Conservation (phyloP, 2,329 filamentous ascomycete genomes). For the Verticillium zaregamsianum region DNA sequence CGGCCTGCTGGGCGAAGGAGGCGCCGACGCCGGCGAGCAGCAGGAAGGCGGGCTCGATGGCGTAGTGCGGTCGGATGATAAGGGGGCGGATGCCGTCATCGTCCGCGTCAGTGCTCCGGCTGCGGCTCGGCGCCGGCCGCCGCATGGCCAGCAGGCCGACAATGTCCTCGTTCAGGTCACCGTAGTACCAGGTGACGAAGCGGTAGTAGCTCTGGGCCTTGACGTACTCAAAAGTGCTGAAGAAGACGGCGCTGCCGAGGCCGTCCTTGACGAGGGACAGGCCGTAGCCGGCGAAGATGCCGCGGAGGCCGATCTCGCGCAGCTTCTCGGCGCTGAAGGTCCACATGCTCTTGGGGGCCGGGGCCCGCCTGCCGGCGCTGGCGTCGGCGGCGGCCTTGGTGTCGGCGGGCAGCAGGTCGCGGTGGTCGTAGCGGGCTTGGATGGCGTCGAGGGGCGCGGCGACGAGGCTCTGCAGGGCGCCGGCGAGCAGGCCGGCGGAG, state of each 20-base stretch:
- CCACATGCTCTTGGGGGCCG: slow-evolving; percentile 62
- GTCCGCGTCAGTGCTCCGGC: slow-evolving; percentile 4
- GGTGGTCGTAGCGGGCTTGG: slow-evolving; percentile 66
- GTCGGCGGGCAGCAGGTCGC: slow-evolving; percentile 38
- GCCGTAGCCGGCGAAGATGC: slow-evolving; percentile 70
- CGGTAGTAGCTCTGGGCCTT: slow-evolving; percentile 71
- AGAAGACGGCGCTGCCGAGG: slow-evolving; percentile 67
- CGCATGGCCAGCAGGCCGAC: slow-evolving; percentile 45
- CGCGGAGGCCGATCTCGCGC: slow-evolving; percentile 66
- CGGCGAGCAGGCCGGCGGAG: slow-evolving; percentile 65
- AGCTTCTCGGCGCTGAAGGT: slow-evolving; percentile 60
- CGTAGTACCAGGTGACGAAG: slow-evolving; percentile 69
- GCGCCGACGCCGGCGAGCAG: slow-evolving; percentile 65
- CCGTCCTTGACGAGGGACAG: slow-evolving; percentile 67
- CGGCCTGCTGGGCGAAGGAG: slow-evolving; percentile 62
- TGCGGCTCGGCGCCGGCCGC: slow-evolving; percentile 25
- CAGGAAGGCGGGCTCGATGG: slow-evolving; percentile 69
- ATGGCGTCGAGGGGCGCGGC: slow-evolving; percentile 74
- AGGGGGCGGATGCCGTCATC: slow-evolving; percentile 23
- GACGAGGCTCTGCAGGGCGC: slow-evolving; percentile 64
- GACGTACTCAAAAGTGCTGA: slow-evolving; percentile 70
- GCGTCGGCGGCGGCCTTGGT: slow-evolving; percentile 22
- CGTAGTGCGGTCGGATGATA: slow-evolving; percentile 69
- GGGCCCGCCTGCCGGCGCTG: no score
- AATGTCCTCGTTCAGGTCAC: slow-evolving; percentile 48